Evolutionary conservation across 768 basidiomycete genomes (phyloP), one percentile per base, ranked within the genome.

Genomic region (button mushroom (Agaricus bisporus)): DNA sequence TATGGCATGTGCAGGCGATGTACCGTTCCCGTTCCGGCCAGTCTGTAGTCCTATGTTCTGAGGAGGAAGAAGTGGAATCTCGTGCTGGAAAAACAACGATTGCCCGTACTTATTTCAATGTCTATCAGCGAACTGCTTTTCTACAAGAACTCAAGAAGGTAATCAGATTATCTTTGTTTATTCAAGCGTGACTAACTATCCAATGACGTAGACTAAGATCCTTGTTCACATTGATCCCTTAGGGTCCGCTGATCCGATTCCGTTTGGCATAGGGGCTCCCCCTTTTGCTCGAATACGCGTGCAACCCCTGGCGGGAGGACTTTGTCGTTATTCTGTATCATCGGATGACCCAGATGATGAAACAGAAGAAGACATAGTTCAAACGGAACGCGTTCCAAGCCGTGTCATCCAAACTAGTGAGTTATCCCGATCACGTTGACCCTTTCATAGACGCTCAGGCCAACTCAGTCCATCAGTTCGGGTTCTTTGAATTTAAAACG

Each of bases 1-100:
- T 98, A 10, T 98, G 94, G 94, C 78, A 78, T 41, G 85, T 84
- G 20, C 94, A 98, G 65, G 91, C 91, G 7, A 81, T 77, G 44
- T 87, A 87, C 59, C 76, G 94, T 54, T 80, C 90, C 1, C 80
- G 81, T 48, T 68, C 76, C 7, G 87, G 86, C 0, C 86, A 88
- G 62, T 88, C 87, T 2, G 83, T 88, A 15, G 81, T 86, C 9
- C 70, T 91, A 12, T 75, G 77, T 57, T 76, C 87, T 4, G 80
- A 86, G 15, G 89, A 91, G 54, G 74, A 77, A 57, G 88, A 91
- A 64, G 86, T 95, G 2, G 87, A 92, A 63, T 78, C 73, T 17
- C 77, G 79, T 53, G 72, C 73, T 42, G 83, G 85, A 10, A 79
- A 75, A 57, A 69, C 74, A 26, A 88, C 85, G 9, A 63, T 79